Evolutionary conservation across 495 filamentous ascomycete species (phyloP), one percentile per base, ranked within the genome.

Genomic region (Tuber indicum): DNA sequence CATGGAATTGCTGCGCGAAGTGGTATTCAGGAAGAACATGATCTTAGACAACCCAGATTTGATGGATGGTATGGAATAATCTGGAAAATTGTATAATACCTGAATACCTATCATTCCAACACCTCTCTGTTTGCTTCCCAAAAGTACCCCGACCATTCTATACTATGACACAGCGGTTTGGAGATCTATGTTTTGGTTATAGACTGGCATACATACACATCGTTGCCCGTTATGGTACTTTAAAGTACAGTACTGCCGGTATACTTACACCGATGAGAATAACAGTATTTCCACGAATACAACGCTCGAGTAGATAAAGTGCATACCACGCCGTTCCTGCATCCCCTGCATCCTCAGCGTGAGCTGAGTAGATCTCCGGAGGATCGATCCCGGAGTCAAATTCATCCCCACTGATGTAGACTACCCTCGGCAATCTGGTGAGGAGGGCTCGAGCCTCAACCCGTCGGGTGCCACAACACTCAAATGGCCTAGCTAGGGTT

Each of bases 51-150:
- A 90, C 77, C 90, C 92, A 14, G 91, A 93, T 73, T 86, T 98
- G 76, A 93, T 99, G 93, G 91, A 92, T 76, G 94, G 94, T 21
- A 97, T 97, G 94, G 88, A 95, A 84, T 92, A 79, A 74, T 36
- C 14, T 36, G 4, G 58, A 26, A 17, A 75, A 58, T 44, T 71
- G n/a, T 32, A 70, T 79, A 74, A 46, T 26, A 26, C 23, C 14
- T 71, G 26, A 52, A 75, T 23, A 39, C 26, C 73, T 49, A 26
- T 46, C 16, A 16, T 46, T 17, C 23, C 2, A 42, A 45, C 44
- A 45, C n/a, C 71, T 32, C 5, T 7, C 9, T 19, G 46, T 58
- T 21, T 7, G 6, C 12, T 14, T 36, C 26, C 58, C 14, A 16
- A 66, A 36, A 66, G 32, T 66, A 1, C 26, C 1, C 14, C 36